Evolutionary conservation across 1,139 yeast genomes (phyloP), one percentile per base, ranked within the genome.

Genomic region (Candida buenavistaensis): DNA sequence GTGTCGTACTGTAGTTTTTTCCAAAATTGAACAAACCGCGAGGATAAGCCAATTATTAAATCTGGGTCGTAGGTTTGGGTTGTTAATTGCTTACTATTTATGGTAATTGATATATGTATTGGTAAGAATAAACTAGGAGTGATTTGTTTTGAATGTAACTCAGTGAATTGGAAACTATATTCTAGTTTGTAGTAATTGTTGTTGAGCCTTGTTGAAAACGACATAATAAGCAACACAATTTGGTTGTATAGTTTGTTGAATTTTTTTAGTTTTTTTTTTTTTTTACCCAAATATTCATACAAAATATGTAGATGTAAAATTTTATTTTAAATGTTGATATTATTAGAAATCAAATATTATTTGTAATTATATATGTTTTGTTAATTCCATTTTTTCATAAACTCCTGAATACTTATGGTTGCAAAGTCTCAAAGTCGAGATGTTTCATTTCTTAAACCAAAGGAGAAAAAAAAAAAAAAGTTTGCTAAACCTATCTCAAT

Each of bases 21-120:
- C 62, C 62, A 59, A 23, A 50, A 28, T 3, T 33, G 25, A 8
- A 13, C 48, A 28, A 36, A 36, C 14, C 7, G 37, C 26, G 8
- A 19, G 6, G 29, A 49, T 22, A 20, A 32, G 29, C 10, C 23
- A 17, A 9, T 49, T 46, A 20, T 46, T 20, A 55, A 33, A 4
- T 36, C 22, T 7, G 26, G 23, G 5, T 39, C 45, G 31, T 47
- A 48, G 16, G 40, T 37, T n/a, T 36, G 22, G 6, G 37, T 37
- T 3, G 25, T 25, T 8, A 53, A 24, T 5, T 28, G 33, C 3
- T 23, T 37, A 3, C 46, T 48, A 32, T 57, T 56, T 14, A 54
- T 32, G 13, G 21, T 14, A 8, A 56, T 17, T 15, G 37, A 36
- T 24, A 54, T 30, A 14, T 42, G 32, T n/a, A 40, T 22, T 12